phyloP scores from a whole-genome alignment of 805 yeast species.

The Yarrowia porcina region DNA sequence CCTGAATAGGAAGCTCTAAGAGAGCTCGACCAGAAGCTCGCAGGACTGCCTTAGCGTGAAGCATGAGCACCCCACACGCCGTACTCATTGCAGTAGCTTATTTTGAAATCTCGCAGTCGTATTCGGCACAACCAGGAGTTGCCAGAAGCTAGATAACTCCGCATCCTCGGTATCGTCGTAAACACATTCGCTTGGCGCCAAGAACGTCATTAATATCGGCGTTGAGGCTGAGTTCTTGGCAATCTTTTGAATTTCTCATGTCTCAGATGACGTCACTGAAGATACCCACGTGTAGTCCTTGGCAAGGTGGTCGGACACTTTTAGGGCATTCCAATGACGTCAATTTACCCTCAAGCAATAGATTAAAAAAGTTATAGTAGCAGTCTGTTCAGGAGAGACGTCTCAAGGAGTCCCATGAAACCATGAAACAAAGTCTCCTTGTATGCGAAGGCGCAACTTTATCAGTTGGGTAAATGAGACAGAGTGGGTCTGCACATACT shows the following conservation, averaged over 20 bases:
- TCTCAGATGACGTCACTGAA: neutral
- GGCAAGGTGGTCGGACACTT: too few species aligned
- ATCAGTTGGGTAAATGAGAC: neutral
- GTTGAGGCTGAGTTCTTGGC: neutral
- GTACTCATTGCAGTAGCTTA: neutral
- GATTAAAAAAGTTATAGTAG: too few species aligned
- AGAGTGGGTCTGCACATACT: neutral
- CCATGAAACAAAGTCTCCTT: neutral
- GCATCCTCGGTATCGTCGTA: neutral
- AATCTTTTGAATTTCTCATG: neutral
- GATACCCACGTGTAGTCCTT: neutral
- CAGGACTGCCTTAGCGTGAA: neutral
- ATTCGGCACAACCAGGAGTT: neutral
- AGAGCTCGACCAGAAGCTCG: too few species aligned
- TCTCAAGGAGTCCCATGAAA: too few species aligned
- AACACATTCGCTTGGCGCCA: slow-evolving; percentile 5
- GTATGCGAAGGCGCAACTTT: neutral
- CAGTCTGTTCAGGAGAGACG: too few species aligned
- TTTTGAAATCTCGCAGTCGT: neutral
- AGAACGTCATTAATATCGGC: neutral
- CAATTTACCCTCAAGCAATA: too few species aligned
- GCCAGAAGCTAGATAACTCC: neutral
- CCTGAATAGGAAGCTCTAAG: neutral
- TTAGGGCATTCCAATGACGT: too few species aligned
- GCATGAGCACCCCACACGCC: neutral